A percentile compares a stretch with the other conserved stretches of the same genome.
Evolutionary conservation across 2,329 filamentous ascomycete species (phyloP).

Genomic region (Sphaceloma murrayae): DNA sequence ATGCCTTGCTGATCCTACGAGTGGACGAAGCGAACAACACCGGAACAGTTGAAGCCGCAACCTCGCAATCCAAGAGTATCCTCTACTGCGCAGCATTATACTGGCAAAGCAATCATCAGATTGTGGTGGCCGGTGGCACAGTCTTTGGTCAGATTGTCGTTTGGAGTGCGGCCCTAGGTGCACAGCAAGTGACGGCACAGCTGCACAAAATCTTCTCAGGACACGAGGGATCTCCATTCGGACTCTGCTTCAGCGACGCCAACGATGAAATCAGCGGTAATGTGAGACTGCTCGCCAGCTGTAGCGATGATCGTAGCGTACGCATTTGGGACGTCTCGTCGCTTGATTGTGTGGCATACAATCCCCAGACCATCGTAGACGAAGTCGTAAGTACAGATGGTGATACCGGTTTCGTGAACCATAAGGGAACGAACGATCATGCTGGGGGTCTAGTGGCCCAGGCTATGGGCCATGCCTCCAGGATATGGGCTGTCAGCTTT

Average conservation of each 20-base stretch:
- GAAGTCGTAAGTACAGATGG: conserved; percentile 25
- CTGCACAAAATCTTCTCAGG: conserved; percentile 51
- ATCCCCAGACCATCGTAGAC: conserved; percentile 26
- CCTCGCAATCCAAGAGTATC: conserved; percentile 59
- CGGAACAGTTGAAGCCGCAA: conserved; percentile 37
- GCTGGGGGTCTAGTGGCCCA: conserved; percentile 47
- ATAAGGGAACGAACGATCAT: conserved; percentile 20
- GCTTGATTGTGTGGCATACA: no score
- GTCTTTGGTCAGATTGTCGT: conserved; percentile 90
- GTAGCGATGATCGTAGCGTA: conserved; percentile 88
- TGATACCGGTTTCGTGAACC: conserved; percentile 35
- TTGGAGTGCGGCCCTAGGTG: conserved; percentile 56
- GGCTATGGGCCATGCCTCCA: conserved; percentile 75
- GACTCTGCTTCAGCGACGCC: conserved; percentile 63
- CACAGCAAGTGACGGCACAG: conserved; percentile 25
- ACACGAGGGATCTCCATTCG: conserved; percentile 91
- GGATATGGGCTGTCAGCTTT: conserved; percentile 68
- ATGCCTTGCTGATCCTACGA: conserved; percentile 51
- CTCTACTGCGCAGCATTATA: conserved; percentile 73
- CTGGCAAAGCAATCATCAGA: conserved; percentile 47
- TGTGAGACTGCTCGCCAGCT: conserved; percentile 68
- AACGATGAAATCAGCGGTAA: conserved; percentile 33
- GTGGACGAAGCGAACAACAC: conserved; percentile 23
- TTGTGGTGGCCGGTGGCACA: conserved; percentile 79
- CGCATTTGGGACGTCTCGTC: conserved; percentile 82